Evolutionary conservation across 371 early-diverging fungal species (phyloP).

Genomic region (Mortierella sp.): DNA sequence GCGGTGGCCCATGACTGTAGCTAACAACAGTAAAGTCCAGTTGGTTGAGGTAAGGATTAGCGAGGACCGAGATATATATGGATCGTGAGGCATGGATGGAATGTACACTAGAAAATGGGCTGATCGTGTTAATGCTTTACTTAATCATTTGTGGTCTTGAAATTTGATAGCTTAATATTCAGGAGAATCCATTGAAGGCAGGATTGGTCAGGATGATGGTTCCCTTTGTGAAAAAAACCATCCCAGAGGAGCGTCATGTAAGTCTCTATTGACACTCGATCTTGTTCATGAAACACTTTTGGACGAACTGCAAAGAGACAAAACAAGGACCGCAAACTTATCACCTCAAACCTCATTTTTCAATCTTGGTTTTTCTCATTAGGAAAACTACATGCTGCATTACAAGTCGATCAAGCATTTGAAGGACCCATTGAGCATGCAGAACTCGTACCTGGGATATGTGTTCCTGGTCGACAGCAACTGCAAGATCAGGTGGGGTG

Average conservation of each 20-base stretch:
- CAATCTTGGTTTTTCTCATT: neutral
- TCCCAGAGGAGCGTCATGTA: constrained; percentile 71
- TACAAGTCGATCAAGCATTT: constrained; percentile 71
- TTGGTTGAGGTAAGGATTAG: constrained; percentile 23
- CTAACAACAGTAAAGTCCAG: constrained; percentile 24
- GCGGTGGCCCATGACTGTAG: constrained; percentile 19
- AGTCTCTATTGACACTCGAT: constrained; percentile 4
- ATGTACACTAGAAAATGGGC: no score
- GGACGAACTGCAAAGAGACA: neutral
- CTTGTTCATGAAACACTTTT: neutral
- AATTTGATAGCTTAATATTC: constrained; percentile 67
- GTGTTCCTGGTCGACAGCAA: constrained; percentile 81
- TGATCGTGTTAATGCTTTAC: neutral
- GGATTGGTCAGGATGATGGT: constrained; percentile 71
- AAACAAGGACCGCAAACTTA: neutral
- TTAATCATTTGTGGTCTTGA: neutral
- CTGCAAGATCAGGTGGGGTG: constrained; percentile 89
- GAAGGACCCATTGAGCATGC: constrained; percentile 74
- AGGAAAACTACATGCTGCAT: constrained; percentile 74
- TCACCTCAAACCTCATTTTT: neutral
- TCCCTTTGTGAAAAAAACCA: constrained; percentile 72
- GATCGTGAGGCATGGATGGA: neutral
- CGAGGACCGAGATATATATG: neutral
- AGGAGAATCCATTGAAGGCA: constrained; percentile 76
- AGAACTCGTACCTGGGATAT: constrained; percentile 84